Evolutionary conservation across 2,329 filamentous ascomycete genomes (phyloP).

Genomic region (Pseudonectria buxi): DNA sequence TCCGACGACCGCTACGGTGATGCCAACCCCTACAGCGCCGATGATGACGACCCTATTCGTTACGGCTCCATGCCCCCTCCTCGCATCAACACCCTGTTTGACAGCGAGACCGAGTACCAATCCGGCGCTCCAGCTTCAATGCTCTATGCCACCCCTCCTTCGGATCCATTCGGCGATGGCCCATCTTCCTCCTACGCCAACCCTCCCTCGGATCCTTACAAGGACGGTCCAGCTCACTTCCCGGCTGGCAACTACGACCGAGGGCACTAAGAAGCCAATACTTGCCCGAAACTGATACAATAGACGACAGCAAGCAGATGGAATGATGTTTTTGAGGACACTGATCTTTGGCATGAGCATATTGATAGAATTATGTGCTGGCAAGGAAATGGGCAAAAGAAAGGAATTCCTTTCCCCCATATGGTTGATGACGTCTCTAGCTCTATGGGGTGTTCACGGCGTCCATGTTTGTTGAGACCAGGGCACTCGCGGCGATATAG

Average conservation of each 20-base stretch:
- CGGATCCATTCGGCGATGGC: constrained; percentile 22
- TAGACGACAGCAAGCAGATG: too few species aligned
- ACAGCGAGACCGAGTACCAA: constrained; percentile 44
- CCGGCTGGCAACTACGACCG: constrained; percentile 53
- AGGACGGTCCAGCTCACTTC: constrained; percentile 46
- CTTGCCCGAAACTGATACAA: too few species aligned
- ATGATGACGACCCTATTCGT: constrained; percentile 34
- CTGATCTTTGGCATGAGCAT: neutral
- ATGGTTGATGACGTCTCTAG: constrained; percentile 19
- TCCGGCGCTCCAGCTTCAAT: constrained; percentile 22
- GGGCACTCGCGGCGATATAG: constrained; percentile 11
- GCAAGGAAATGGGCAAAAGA: constrained; percentile 12
- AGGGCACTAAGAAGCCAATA: constrained; percentile 25
- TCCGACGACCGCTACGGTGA: constrained; percentile 29
- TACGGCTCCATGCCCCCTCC: constrained; percentile 32
- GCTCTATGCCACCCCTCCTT: constrained; percentile 19
- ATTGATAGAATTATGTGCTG: constrained; percentile 12
- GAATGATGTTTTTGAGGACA: too few species aligned
- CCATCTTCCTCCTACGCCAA: constrained; percentile 6
- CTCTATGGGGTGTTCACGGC: constrained; percentile 10
- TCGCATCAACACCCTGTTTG: constrained; percentile 38
- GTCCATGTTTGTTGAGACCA: constrained; percentile 7
- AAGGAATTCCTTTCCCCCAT: constrained; percentile 9
- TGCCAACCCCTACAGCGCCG: constrained; percentile 31
- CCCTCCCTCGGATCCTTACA: constrained; percentile 35